These are phyloP conservation scores for Coleophoma crateriformis DNA, from an alignment of 2,329 filamentous ascomycete species.

Conservation along the genomic window DNA sequence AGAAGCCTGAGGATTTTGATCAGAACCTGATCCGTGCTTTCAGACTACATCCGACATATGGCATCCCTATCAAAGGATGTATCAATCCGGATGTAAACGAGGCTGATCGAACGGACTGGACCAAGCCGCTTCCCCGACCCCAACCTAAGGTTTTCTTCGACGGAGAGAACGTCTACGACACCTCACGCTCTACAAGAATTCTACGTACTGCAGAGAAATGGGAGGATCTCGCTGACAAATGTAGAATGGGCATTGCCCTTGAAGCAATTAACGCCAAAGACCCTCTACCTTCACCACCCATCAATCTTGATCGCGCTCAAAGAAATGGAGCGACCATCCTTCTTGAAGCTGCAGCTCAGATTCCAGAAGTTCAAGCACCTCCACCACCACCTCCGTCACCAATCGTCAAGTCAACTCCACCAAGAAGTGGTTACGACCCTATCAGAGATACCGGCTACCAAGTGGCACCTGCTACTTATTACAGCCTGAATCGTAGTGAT, in stretches of 20 bases:
- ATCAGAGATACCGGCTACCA: constrained; percentile 10
- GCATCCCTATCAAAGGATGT: constrained; percentile 15
- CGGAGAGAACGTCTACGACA: constrained; percentile 6
- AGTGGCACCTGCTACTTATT: constrained; percentile 6
- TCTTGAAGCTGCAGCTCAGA: constrained; percentile 3
- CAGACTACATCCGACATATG: constrained; percentile 18
- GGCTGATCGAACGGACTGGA: constrained; percentile 5
- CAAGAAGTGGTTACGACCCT: constrained; percentile 9
- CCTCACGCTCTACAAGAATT: constrained; percentile 3
- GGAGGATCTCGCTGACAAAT: background rate
- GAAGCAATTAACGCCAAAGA: background rate
- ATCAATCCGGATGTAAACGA: constrained; percentile 14
- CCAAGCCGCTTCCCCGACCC: constrained; percentile 3
- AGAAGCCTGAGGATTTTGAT: constrained; percentile 22
- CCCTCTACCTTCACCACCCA: background rate
- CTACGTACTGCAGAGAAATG: background rate
- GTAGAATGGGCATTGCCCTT: background rate
- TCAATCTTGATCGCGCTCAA: background rate
- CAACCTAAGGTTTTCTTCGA: constrained; percentile 9
- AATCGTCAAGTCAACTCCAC: constrained; percentile 1
- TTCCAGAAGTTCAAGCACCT: constrained; percentile 3
- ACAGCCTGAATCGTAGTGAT: background rate
- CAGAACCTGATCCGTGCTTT: constrained; percentile 13
- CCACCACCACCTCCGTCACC: constrained; percentile 7
- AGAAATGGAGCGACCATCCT: background rate